Evolutionary conservation across 257 asterid genomes (phyloP).

Genomic region (Verbascum thapsus): DNA sequence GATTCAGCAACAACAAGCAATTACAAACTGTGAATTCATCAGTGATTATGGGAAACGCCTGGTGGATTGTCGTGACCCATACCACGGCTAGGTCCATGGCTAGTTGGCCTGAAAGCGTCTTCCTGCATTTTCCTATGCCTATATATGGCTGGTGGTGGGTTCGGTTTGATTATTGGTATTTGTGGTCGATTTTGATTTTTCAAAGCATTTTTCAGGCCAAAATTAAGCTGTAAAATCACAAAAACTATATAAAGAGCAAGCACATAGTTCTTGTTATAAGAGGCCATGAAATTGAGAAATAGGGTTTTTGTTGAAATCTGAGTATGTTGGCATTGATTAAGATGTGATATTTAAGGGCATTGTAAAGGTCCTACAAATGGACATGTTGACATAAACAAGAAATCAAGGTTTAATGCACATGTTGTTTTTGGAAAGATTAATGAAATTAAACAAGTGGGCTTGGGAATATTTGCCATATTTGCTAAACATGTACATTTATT

Average conservation of each 20-base stretch:
- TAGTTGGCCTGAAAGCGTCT: slow-evolving; percentile 53
- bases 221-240: slow-evolving; percentile 29
- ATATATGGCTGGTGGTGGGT: slow-evolving; percentile 4
- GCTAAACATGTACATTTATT: slow-evolving; percentile 46
- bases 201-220: slow-evolving; percentile 3
- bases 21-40: no score
- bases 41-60: slow-evolving; percentile 3
- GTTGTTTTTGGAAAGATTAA: slow-evolving; percentile 40
- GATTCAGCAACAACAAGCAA: no score
- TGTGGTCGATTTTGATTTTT: slow-evolving; percentile 22
- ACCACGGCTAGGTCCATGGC: slow-evolving; percentile 73
- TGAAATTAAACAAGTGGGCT: slow-evolving; percentile 38
- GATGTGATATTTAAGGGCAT: slow-evolving; percentile 36
- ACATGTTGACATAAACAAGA: slow-evolving; percentile 33
- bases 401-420: slow-evolving; percentile 23
- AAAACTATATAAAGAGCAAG: slow-evolving; percentile 25
- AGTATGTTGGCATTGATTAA: slow-evolving; percentile 6
- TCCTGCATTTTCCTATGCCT: slow-evolving; percentile 39
- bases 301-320: slow-evolving; percentile 25
- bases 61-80: slow-evolving; percentile 60
- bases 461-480: slow-evolving; percentile 53
- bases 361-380: slow-evolving; percentile 33
- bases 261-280: slow-evolving; percentile 11
- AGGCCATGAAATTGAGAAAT: slow-evolving; percentile 33
- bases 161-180: background rate